Percentiles rank a stretch among this genome's conserved stretches.
These are phyloP conservation scores for Jackrogersella minutella DNA, from an alignment of 495 filamentous ascomycete species.

Conservation along the genomic window DNA sequence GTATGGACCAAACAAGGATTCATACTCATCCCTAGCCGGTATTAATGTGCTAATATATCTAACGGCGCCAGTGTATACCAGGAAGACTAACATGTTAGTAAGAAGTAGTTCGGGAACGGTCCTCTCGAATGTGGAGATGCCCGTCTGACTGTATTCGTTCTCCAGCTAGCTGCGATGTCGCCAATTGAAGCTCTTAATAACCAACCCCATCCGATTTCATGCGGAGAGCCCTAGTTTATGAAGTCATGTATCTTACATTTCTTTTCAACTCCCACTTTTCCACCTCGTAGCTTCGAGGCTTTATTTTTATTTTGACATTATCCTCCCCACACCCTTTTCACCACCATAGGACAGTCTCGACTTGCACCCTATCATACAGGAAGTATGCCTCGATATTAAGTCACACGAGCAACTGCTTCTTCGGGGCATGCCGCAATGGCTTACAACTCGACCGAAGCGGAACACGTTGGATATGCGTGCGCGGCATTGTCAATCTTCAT, in stretches of 20 bases:
- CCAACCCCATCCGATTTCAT: constrained; percentile 10
- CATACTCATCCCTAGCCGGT: neutral
- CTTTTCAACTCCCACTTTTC: neutral
- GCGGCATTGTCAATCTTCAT: constrained; percentile 34
- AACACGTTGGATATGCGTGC: constrained; percentile 31
- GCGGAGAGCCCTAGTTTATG: constrained; percentile 16
- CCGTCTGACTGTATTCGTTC: constrained; percentile 13
- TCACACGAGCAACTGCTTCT: constrained; percentile 5
- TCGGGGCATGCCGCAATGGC: constrained; percentile 11
- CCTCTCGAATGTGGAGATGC: constrained; percentile 15
- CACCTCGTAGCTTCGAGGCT: neutral
- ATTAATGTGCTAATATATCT: no score
- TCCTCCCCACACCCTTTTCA: no score
- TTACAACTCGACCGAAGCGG: constrained; percentile 27
- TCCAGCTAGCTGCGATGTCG: constrained; percentile 5
- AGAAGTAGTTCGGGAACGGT: constrained; percentile 14
- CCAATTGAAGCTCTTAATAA: constrained; percentile 11
- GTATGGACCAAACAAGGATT: constrained; percentile 9
- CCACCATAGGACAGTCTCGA: no score
- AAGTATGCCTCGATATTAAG: constrained; percentile 11
- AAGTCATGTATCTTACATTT: neutral
- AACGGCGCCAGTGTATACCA: constrained; percentile 11
- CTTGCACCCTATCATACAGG: neutral
- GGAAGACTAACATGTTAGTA: constrained; percentile 28
- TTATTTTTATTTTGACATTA: no score